Evolutionary conservation across 2,329 filamentous ascomycete genomes (phyloP).

Genomic region (Hyphodiscus sp.): DNA sequence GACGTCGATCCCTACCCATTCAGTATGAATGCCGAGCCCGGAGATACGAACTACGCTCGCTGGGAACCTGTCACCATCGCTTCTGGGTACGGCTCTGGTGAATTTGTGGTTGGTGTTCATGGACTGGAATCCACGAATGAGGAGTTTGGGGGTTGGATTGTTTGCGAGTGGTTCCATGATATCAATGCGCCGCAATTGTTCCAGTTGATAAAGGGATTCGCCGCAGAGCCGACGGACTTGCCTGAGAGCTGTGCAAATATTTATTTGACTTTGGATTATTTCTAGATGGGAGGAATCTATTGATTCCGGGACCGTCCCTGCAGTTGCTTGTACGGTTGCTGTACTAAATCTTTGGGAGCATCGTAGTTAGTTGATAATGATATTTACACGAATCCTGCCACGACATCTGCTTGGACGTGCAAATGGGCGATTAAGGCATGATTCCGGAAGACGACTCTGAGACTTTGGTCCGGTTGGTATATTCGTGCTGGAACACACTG

Average conservation of each 20-base stretch:
- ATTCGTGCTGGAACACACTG: too few relatives aligned
- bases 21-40: slow-evolving; percentile 15
- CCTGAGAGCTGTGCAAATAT: slow-evolving; percentile 16
- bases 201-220: slow-evolving; percentile 17
- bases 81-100: slow-evolving; percentile 10
- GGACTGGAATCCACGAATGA: slow-evolving; percentile 12
- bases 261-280: not conserved
- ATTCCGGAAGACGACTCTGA: too few relatives aligned
- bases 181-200: slow-evolving; percentile 23
- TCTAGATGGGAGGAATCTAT: too few relatives aligned
- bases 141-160: slow-evolving; percentile 21
- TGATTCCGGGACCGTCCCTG: too few relatives aligned
- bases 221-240: slow-evolving; percentile 5
- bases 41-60: slow-evolving; percentile 16
- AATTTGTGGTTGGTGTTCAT: slow-evolving; percentile 5
- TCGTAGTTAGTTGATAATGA: too few relatives aligned
- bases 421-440: too few relatives aligned
- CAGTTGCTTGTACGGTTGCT: too few relatives aligned
- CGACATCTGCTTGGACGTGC: too few relatives aligned
- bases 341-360: too few relatives aligned
- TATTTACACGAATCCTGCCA: too few relatives aligned
- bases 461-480: too few relatives aligned
- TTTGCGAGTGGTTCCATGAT: slow-evolving; percentile 23
- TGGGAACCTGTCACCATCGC: slow-evolving; percentile 16
- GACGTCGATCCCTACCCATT: slow-evolving; percentile 17